Evolutionary conservation across 257 asterid genomes (phyloP).

Genomic region (Solanum peruvianum): DNA sequence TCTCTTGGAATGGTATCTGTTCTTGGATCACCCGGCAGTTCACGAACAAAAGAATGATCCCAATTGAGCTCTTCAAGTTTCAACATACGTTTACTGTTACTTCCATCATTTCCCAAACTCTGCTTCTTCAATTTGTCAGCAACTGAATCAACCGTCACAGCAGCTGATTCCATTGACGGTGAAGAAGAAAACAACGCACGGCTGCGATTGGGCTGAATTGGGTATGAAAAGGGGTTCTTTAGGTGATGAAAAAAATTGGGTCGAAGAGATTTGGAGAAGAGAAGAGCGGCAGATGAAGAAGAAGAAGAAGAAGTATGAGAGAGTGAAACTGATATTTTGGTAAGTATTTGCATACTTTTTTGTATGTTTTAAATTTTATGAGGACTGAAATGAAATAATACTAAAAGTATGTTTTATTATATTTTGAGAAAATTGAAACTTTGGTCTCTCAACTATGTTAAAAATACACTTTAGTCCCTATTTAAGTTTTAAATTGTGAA

Average conservation of each 20-base stretch:
- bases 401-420: neutral
- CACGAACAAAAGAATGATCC: conserved; percentile 85
- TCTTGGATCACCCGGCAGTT: conserved; percentile 77
- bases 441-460: neutral
- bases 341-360: conserved; percentile 9
- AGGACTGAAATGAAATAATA: neutral
- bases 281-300: conserved; percentile 8
- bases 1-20: conserved; percentile 65
- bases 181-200: neutral
- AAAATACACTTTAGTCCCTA: neutral
- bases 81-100: conserved; percentile 13
- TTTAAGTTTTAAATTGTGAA: neutral
- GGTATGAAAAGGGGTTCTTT: conserved; percentile 28
- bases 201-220: conserved; percentile 14
- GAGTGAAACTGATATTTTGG: conserved; percentile 11
- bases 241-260: conserved; percentile 22
- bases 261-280: conserved; percentile 9
- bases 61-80: conserved; percentile 75
- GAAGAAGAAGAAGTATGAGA: neutral
- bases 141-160: conserved; percentile 49
- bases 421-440: neutral
- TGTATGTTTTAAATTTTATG: neutral
- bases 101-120: conserved; percentile 14
- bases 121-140: conserved; percentile 56
- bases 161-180: conserved; percentile 41